A percentile compares a stretch with the other conserved stretches of the same genome.
Conservation (phyloP, 2,329 filamentous ascomycete species). For the Rhinocladiella mackenziei region DNA sequence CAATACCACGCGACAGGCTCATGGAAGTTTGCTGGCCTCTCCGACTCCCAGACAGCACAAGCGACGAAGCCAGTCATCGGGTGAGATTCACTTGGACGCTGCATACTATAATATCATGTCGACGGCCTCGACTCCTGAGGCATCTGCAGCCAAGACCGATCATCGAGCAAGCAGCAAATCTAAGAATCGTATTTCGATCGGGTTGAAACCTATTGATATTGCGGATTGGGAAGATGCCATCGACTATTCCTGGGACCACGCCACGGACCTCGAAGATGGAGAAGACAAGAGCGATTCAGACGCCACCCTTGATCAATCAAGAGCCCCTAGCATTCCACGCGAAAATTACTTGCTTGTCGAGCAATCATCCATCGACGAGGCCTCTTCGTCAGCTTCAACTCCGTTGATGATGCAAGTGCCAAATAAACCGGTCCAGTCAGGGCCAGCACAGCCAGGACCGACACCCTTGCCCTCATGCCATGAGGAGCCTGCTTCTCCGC, state of each 20-base stretch:
- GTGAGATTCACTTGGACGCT: constrained; percentile 16
- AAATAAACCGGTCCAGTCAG: background rate
- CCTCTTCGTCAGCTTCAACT: constrained; percentile 23
- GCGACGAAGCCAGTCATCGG: constrained; percentile 23
- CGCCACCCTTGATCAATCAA: background rate
- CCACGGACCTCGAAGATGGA: constrained; percentile 18
- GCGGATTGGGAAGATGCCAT: constrained; percentile 30
- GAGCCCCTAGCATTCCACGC: background rate
- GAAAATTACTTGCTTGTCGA: constrained; percentile 18
- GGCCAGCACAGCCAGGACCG: background rate
- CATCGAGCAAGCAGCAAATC: constrained; percentile 2
- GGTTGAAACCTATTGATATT: constrained; percentile 21
- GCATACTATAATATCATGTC: constrained; percentile 4
- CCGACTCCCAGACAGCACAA: constrained; percentile 5
- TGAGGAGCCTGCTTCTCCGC: constrained; percentile 15
- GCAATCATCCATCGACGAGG: constrained; percentile 14
- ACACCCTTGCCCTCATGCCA: background rate
- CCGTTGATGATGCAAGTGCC: constrained; percentile 25
- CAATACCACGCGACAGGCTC: background rate
- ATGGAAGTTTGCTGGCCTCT: background rate
- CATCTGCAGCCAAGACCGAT: background rate
- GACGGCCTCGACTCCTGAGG: background rate
- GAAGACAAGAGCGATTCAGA: constrained; percentile 1
- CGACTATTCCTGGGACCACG: constrained; percentile 29
- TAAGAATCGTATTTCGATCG: constrained; percentile 17